Conservation (phyloP, 805 yeast species). For the Nakazawaea ernobii region DNA sequence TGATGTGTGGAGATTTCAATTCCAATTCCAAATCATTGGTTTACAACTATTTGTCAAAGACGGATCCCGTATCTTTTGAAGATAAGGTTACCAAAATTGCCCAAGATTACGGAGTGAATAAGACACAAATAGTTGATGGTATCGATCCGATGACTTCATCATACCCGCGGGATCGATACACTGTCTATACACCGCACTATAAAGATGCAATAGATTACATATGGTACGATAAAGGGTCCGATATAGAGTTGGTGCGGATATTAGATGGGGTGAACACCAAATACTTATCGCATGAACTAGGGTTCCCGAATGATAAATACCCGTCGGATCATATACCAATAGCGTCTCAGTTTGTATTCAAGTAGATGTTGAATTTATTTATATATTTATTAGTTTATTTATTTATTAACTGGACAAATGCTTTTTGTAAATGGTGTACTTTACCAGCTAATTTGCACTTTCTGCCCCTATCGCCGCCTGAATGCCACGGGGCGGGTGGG, state of each 20-base stretch:
- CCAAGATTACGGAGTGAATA: neutral
- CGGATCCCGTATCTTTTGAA: neutral
- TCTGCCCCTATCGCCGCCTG: too few species aligned
- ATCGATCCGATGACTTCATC: conserved; percentile 25
- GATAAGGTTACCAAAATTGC: conserved; percentile 27
- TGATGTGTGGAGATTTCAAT: conserved; percentile 55
- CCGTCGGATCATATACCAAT: conserved; percentile 53
- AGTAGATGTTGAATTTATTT: neutral
- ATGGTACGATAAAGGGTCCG: conserved; percentile 38
- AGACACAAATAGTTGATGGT: conserved; percentile 13
- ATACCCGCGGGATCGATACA: conserved; percentile 25
- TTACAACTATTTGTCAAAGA: conserved; percentile 28
- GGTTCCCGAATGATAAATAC: conserved; percentile 52
- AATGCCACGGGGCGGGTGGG: too few species aligned
- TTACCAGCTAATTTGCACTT: too few species aligned
- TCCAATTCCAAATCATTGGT: conserved; percentile 46
- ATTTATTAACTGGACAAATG: neutral
- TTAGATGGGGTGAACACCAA: conserved; percentile 42
- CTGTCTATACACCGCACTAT: conserved; percentile 44
- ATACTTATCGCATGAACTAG: conserved; percentile 24
- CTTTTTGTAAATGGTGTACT: too few species aligned
- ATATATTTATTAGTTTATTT: neutral
- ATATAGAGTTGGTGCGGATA: conserved; percentile 35
- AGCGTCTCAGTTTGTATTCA: conserved; percentile 25
- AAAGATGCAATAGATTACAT: conserved; percentile 54